These are phyloP conservation scores for Capronia coronata DNA, from an alignment of 2,329 filamentous ascomycete species.

Conservation along the genomic window DNA sequence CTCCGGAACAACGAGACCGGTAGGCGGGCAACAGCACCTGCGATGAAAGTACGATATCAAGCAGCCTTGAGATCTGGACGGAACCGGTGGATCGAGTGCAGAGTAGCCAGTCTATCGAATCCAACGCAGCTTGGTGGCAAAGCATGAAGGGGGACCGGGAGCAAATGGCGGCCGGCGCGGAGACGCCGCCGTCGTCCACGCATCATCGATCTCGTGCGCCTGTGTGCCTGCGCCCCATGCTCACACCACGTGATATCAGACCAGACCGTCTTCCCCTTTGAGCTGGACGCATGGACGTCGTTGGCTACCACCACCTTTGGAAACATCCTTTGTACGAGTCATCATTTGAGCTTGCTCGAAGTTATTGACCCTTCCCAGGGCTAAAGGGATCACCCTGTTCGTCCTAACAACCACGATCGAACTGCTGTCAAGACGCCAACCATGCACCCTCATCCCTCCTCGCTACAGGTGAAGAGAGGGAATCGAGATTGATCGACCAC, in stretches of 20 bases:
- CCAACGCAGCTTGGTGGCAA: no score
- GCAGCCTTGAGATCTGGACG: constrained; percentile 14
- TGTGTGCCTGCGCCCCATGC: not conserved
- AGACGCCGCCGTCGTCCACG: not conserved
- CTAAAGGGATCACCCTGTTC: no score
- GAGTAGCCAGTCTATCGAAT: no score
- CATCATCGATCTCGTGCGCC: not conserved
- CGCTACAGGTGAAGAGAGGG: no score
- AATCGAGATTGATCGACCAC: no score
- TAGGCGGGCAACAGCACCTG: not conserved
- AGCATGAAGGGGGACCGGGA: not conserved
- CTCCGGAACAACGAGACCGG: no score
- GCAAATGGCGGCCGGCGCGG: not conserved
- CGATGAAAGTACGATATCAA: constrained; percentile 12
- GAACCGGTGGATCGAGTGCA: constrained; percentile 14
- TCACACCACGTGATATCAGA: not conserved
- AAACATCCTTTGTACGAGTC: not conserved
- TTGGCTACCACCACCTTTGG: not conserved
- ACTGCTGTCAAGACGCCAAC: no score
- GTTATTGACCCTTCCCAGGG: not conserved
- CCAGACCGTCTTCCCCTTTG: not conserved
- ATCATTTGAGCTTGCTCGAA: not conserved
- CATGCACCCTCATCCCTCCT: not conserved
- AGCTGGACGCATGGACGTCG: not conserved
- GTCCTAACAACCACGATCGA: no score